Evolutionary conservation across 2,329 filamentous ascomycete species (phyloP).

Genomic region (Cordyceps pruinosa): DNA sequence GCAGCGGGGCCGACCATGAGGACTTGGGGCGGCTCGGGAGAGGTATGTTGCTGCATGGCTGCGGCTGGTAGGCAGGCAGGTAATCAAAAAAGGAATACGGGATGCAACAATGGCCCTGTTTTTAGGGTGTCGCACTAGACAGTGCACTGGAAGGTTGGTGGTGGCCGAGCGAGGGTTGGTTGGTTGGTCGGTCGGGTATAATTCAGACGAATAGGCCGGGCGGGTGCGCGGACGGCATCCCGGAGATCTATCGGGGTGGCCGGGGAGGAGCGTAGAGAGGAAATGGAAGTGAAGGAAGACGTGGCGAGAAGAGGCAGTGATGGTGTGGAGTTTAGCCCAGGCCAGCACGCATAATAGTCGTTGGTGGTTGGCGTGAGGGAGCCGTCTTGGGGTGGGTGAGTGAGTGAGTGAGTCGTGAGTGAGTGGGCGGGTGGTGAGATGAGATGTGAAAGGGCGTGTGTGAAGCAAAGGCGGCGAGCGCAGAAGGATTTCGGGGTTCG

Average conservation of each 20-base stretch:
- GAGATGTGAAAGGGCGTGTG: too few relatives aligned
- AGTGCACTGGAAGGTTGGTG: not conserved
- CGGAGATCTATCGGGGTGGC: not conserved
- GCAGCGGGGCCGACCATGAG: slow-evolving; percentile 10
- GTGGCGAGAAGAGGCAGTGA: too few relatives aligned
- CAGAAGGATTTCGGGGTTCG: not conserved
- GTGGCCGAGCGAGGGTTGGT: not conserved
- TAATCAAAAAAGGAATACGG: not conserved
- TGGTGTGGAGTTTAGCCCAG: slow-evolving; percentile 10
- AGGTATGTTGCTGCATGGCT: slow-evolving; percentile 8
- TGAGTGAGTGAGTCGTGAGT: not conserved
- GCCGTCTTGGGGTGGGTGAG: not conserved
- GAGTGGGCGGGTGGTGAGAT: not conserved
- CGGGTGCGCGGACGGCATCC: not conserved
- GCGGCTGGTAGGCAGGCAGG: not conserved
- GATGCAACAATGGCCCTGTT: slow-evolving; percentile 8
- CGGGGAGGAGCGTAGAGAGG: not conserved
- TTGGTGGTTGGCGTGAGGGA: not conserved
- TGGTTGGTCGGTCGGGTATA: too few relatives aligned
- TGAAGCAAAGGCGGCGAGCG: not conserved
- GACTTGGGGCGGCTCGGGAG: not conserved
- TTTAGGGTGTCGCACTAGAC: slow-evolving; percentile 8
- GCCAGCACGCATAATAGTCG: slow-evolving; percentile 8
- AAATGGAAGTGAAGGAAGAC: not conserved
- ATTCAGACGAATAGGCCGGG: not conserved